Conservation (phyloP, 177 flowering plant genomes). For the Tripterygium wilfordii region DNA sequence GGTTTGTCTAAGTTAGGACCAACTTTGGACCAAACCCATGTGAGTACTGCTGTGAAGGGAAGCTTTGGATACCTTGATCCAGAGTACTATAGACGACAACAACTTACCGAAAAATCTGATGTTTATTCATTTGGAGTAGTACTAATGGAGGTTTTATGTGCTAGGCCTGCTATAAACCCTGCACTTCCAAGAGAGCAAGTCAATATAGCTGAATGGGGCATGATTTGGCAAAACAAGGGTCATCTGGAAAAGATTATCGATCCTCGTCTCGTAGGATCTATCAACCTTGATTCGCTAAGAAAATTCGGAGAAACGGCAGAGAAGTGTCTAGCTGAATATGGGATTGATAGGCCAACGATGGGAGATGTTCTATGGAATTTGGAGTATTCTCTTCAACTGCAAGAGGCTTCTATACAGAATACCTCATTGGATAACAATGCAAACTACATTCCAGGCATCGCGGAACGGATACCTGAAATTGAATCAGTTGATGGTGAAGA, state of each 20-base stretch:
- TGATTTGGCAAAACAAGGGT: slow-evolving; percentile 50
- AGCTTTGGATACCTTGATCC: no score
- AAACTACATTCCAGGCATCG: slow-evolving; percentile 25
- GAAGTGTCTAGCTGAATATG: slow-evolving; percentile 49
- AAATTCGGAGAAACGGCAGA: no score
- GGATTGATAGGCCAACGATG: slow-evolving; percentile 53
- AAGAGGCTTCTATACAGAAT: slow-evolving; percentile 32
- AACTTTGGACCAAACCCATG: slow-evolving; percentile 47
- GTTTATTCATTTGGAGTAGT: slow-evolving; percentile 59
- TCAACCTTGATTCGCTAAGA: slow-evolving; percentile 35
- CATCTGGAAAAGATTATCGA: slow-evolving; percentile 41
- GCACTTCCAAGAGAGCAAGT: slow-evolving; percentile 55
- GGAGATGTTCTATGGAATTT: slow-evolving; percentile 65
- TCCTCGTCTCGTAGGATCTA: slow-evolving; percentile 29
- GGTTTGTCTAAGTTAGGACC: slow-evolving; percentile 60
- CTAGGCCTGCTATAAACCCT: slow-evolving; percentile 50
- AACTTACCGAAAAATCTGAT: no score
- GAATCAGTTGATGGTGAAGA: slow-evolving; percentile 13
- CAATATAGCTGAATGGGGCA: slow-evolving; percentile 59
- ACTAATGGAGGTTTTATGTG: slow-evolving; percentile 46
- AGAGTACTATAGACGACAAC: slow-evolving; percentile 52
- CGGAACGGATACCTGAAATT: slow-evolving; percentile 22
- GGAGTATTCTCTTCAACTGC: slow-evolving; percentile 57
- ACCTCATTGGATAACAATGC: slow-evolving; percentile 24
- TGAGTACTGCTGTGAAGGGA: slow-evolving; percentile 63